Percentiles rank a stretch among this genome's conserved stretches.
Evolutionary conservation across 495 filamentous ascomycete genomes (phyloP).

Genomic region (Daldinia childiae): DNA sequence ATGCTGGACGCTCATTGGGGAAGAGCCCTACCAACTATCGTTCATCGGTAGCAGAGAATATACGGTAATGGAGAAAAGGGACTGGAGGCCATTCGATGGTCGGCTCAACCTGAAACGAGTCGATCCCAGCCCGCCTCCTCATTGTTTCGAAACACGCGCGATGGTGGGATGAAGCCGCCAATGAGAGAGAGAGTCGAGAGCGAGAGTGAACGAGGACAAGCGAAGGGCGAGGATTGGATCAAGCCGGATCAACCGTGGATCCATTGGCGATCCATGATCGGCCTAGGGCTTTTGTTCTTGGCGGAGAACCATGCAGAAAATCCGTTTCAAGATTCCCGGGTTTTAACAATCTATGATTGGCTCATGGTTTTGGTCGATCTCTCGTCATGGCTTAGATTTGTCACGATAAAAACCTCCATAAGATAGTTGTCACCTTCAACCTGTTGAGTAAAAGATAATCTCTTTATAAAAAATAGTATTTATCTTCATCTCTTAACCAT

Average conservation of each 20-base stretch:
- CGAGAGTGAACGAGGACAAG: constrained; percentile 33
- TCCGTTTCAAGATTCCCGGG: constrained; percentile 45
- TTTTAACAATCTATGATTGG: constrained; percentile 33
- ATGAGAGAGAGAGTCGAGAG: constrained; percentile 24
- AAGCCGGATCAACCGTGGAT: constrained; percentile 40
- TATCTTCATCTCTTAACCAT: no score
- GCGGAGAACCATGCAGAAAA: constrained; percentile 43
- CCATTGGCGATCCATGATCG: constrained; percentile 43
- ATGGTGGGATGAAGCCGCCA: constrained; percentile 47
- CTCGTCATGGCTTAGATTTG: constrained; percentile 18
- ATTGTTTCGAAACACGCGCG: constrained; percentile 51
- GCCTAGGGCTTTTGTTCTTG: constrained; percentile 36
- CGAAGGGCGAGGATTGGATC: constrained; percentile 34
- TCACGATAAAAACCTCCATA: constrained; percentile 2
- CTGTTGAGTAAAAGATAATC: no score
- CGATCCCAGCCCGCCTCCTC: constrained; percentile 45
- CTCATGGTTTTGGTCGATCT: constrained; percentile 21
- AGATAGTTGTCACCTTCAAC: no score
- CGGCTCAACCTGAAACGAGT: constrained; percentile 50
- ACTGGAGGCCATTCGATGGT: constrained; percentile 41
- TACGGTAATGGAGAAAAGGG: constrained; percentile 27
- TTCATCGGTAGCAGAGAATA: constrained; percentile 29
- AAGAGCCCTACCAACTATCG: constrained; percentile 22
- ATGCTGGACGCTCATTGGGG: constrained; percentile 33
- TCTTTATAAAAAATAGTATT: no score